Conservation (phyloP, 1,284 basidiomycete genomes). For the Prillingera fragicola region DNA sequence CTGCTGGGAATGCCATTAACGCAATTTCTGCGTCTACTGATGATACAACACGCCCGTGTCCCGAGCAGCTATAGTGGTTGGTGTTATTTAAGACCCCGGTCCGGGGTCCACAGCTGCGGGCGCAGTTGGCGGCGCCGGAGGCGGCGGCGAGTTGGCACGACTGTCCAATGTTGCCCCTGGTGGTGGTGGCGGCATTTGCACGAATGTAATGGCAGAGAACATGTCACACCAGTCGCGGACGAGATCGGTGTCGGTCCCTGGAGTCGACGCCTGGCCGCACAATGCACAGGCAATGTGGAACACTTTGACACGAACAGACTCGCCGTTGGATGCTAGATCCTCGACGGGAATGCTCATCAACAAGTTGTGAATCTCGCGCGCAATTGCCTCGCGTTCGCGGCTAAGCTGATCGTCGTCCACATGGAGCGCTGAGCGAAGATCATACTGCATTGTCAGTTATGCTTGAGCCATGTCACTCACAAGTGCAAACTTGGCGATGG, state of each 20-base stretch:
- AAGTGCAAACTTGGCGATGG: constrained; percentile 46
- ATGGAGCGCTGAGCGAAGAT: constrained; percentile 34
- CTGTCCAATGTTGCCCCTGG: constrained; percentile 27
- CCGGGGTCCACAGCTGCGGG: no score
- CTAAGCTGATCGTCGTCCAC: constrained; percentile 35
- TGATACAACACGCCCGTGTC: no score
- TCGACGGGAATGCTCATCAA: constrained; percentile 46
- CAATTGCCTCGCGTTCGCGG: constrained; percentile 40
- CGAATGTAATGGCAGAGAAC: constrained; percentile 36
- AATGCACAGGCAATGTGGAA: constrained; percentile 47
- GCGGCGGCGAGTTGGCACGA: constrained; percentile 27
- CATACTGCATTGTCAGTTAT: constrained; percentile 20
- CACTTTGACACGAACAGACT: constrained; percentile 45
- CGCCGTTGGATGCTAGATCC: constrained; percentile 47
- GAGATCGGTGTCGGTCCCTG: constrained; percentile 35
- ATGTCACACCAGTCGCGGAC: constrained; percentile 48
- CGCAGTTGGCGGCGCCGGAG: no score
- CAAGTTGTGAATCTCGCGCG: constrained; percentile 43
- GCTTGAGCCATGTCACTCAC: constrained; percentile 23
- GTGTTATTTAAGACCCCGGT: no score
- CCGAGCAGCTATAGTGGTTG: no score
- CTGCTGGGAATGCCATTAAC: no score
- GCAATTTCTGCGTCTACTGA: no score
- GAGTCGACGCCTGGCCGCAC: constrained; percentile 30
- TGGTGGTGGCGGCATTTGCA: constrained; percentile 46